Evolutionary conservation across 352 stramenopile species (phyloP), one percentile per base, ranked within the genome.

Genomic region (Globisporangium apiculatum): DNA sequence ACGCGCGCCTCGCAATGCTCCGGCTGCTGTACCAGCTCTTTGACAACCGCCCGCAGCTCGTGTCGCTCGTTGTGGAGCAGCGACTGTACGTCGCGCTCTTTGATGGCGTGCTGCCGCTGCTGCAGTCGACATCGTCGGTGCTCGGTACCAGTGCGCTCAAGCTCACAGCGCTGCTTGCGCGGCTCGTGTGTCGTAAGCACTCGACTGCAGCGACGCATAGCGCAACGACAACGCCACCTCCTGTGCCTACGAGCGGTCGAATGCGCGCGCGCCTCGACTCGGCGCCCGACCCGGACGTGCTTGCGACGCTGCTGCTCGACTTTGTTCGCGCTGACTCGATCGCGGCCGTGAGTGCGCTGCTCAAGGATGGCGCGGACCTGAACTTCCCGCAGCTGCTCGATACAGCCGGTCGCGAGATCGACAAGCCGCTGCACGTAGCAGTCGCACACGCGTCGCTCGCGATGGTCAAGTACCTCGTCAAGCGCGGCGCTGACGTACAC

Each of bases 381-480:
- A 88, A 90, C 49, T 86, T 77, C 31, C 67, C 78, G 3, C 63
- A 58, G 12, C 67, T 76, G 9, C 56, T 76, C 35, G 79, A 89
- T 35, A 56, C 69, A 36, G 48, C 72, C 42, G 79, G 73, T 4
- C 58, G 75, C 6, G 79, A 89, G 31, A 67, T 87, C 37, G 76
- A 90, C 17, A 87, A 87, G 49, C 79, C 82, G 9, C 62, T 94
- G 1, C 71, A 87, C 50, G 68, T 86, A 45, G 84, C 84, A 2
- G 70, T 76, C n/a, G 65, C 82, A 49, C 61, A 71, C 51, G 70
- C 75, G 10, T 91, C 82, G 6, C 64, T 94, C 10, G 62, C 59
- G 24, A 91, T 94, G 82, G 71, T 94, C 41, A 73, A 79, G 3
- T 84, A 90, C 46, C 67, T 94, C 12, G 47, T 92, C n/a, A 89